Conservation (phyloP, 2,329 filamentous ascomycete genomes). For the Metarhizium anisopliae region DNA sequence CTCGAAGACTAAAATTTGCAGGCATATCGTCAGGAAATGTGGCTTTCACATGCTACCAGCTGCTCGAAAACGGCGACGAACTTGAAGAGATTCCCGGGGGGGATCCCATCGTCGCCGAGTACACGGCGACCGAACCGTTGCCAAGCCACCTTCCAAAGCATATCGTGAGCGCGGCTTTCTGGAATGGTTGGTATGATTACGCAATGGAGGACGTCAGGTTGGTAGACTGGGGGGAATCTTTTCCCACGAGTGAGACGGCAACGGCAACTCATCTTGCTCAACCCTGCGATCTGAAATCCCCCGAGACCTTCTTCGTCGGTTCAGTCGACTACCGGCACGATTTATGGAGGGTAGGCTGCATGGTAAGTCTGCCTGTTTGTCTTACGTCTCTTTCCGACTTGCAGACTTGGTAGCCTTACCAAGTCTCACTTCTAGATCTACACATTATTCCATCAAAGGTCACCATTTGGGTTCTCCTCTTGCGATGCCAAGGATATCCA, state of each 20-base stretch:
- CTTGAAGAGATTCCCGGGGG: background rate
- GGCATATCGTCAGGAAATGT: slow-evolving; percentile 6
- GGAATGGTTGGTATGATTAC: background rate
- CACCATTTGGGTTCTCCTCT: background rate
- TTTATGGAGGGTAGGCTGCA: slow-evolving; percentile 7
- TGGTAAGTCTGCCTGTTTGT: slow-evolving; percentile 1
- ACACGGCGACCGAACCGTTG: background rate
- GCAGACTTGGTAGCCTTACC: no score
- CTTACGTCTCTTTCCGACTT: no score
- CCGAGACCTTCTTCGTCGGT: slow-evolving; percentile 5
- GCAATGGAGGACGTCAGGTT: slow-evolving; percentile 5
- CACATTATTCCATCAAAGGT: background rate
- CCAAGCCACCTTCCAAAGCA: background rate
- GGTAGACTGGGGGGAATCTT: slow-evolving; percentile 8
- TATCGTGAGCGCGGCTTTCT: background rate
- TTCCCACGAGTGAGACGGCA: background rate
- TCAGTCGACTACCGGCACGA: slow-evolving; percentile 5
- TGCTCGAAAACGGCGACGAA: background rate
- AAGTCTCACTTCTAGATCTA: background rate
- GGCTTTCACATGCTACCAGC: slow-evolving; percentile 4
- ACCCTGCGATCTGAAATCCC: background rate
- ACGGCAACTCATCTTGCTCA: background rate
- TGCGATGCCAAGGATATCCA: background rate
- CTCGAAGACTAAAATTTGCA: background rate
- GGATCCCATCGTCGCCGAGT: background rate